Conservation (phyloP, 2,329 filamentous ascomycete species). For the Dactylellina parvicollis region DNA sequence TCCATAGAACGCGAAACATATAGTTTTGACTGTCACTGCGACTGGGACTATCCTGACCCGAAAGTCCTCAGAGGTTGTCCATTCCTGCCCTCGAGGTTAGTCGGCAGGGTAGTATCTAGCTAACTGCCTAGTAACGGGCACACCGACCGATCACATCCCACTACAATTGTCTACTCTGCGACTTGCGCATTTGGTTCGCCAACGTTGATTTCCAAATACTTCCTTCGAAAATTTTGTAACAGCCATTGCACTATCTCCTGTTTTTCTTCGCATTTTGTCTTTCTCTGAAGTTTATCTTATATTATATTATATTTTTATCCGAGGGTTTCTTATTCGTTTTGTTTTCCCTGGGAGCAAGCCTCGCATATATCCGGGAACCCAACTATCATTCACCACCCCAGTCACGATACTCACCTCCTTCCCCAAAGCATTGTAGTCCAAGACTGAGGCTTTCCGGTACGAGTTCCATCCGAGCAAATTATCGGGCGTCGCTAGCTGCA, state of each 20-base stretch:
- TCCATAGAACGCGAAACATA: conserved; percentile 50
- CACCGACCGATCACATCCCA: conserved; percentile 44
- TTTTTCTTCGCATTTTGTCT: neutral
- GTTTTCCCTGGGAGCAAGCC: conserved; percentile 15
- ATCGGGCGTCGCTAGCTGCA: conserved; percentile 51
- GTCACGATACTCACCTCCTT: conserved; percentile 48
- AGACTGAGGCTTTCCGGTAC: conserved; percentile 46
- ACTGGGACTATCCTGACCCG: conserved; percentile 21
- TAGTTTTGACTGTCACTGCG: conserved; percentile 40
- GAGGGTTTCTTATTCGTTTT: neutral
- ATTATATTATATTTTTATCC: neutral
- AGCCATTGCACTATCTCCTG: neutral
- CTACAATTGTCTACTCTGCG: conserved; percentile 42
- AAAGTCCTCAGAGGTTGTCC: conserved; percentile 3
- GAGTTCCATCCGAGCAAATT: conserved; percentile 53
- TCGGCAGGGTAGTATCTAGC: conserved; percentile 30
- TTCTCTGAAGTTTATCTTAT: conserved; percentile 6
- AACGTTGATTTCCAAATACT: conserved; percentile 32
- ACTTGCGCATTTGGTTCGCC: conserved; percentile 49
- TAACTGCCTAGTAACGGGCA: conserved; percentile 45
- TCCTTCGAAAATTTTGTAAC: conserved; percentile 12
- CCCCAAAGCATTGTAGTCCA: conserved; percentile 35
- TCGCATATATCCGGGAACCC: conserved; percentile 51
- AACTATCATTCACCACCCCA: conserved; percentile 37
- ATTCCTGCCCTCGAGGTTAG: conserved; percentile 17